Conservation (phyloP, 306 rosid genomes). For the Pachyrhizus erosus region DNA sequence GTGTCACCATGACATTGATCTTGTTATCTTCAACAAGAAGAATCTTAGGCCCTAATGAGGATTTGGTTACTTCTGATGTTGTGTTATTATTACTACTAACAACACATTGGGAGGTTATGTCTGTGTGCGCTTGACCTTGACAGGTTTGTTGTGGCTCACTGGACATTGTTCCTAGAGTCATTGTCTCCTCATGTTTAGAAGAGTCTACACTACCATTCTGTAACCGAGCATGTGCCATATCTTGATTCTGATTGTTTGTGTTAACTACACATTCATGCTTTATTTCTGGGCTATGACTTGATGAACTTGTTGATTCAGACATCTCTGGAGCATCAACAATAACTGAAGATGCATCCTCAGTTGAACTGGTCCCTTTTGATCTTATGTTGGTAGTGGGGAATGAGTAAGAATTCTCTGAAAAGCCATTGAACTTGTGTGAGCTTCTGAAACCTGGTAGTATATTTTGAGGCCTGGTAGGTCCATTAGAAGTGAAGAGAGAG, state of each 20-base stretch:
- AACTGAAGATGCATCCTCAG: constrained; percentile 54
- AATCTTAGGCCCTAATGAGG: constrained; percentile 62
- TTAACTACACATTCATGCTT: constrained; percentile 38
- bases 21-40: constrained; percentile 97
- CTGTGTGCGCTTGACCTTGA: constrained; percentile 51
- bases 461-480: constrained; percentile 62
- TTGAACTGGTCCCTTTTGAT: constrained; percentile 48
- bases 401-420: constrained; percentile 48
- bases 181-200: constrained; percentile 38
- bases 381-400: constrained; percentile 41
- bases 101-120: constrained; percentile 42
- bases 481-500: constrained; percentile 80
- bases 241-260: constrained; percentile 38
- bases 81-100: constrained; percentile 35
- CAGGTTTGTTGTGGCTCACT: constrained; percentile 44
- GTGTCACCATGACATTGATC: constrained; percentile 90
- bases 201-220: constrained; percentile 53
- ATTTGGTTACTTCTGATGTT: constrained; percentile 45
- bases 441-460: constrained; percentile 53
- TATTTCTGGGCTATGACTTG: constrained; percentile 42
- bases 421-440: constrained; percentile 66
- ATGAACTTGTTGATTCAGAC: constrained; percentile 55
- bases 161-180: constrained; percentile 39
- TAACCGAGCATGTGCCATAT: constrained; percentile 38
- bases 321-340: constrained; percentile 48